These are phyloP conservation scores for Ganoderma lucidum DNA, from an alignment of 1,284 basidiomycete species.

Conservation along the genomic window DNA sequence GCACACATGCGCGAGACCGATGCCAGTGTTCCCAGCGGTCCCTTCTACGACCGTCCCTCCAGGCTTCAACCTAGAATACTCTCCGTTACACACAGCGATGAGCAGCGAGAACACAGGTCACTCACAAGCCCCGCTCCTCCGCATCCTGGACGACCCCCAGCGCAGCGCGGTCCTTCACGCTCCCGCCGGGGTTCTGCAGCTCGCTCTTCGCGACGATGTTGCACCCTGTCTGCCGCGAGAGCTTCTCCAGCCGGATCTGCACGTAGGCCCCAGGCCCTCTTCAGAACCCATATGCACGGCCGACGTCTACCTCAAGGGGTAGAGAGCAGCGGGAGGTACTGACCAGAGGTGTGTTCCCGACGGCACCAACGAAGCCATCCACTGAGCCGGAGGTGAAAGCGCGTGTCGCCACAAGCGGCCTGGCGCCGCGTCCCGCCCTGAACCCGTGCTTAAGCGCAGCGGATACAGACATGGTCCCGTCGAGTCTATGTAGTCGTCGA, in stretches of 20 bases:
- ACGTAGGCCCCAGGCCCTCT: not conserved
- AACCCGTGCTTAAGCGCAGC: slow-evolving; percentile 27
- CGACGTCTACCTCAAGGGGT: not conserved
- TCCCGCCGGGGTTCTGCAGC: slow-evolving; percentile 99
- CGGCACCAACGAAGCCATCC: slow-evolving; percentile 87
- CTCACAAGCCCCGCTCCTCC: slow-evolving; percentile 83
- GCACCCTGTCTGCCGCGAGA: slow-evolving; percentile 92
- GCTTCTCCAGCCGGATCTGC: slow-evolving; percentile 83
- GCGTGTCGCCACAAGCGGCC: slow-evolving; percentile 39
- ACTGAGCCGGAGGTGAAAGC: slow-evolving; percentile 66
- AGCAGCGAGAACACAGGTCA: slow-evolving; percentile 47
- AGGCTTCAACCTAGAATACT: slow-evolving; percentile 72
- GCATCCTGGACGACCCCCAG: slow-evolving; percentile 91
- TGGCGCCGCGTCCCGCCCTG: slow-evolving; percentile 22
- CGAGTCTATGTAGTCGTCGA: slow-evolving; percentile 4
- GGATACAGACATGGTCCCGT: slow-evolving; percentile 34
- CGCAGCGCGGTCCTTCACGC: slow-evolving; percentile 97
- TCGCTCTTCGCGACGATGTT: slow-evolving; percentile 96
- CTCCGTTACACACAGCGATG: not conserved
- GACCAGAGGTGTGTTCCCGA: slow-evolving; percentile 96
- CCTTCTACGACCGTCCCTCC: slow-evolving; percentile 98
- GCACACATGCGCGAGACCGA: slow-evolving; percentile 96
- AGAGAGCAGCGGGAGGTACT: slow-evolving; percentile 38
- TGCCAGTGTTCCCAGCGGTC: slow-evolving; percentile 99
- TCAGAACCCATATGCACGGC: not conserved